A percentile compares a stretch with the other conserved stretches of the same genome.
Conservation (phyloP, 1,284 basidiomycete genomes). For the Austroboletus niveus region DNA sequence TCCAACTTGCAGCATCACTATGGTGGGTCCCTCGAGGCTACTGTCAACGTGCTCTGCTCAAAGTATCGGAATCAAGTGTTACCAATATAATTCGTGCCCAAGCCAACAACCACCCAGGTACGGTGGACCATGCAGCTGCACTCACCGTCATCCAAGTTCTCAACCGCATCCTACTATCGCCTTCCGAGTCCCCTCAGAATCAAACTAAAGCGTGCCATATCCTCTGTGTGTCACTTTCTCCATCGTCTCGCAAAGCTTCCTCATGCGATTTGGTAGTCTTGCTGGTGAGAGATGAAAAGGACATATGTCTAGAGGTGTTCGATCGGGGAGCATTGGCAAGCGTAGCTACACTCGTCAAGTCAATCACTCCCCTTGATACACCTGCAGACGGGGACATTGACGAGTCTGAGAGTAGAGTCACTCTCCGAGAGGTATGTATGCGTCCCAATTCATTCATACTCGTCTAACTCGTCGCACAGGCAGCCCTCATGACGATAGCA, state of each 20-base stretch:
- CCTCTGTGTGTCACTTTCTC: constrained; percentile 48
- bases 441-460: background rate
- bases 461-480: constrained; percentile 41
- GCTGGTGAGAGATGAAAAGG: constrained; percentile 67
- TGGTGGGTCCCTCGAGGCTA: constrained; percentile 45
- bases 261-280: constrained; percentile 46
- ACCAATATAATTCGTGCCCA: constrained; percentile 57
- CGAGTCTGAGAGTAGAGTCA: constrained; percentile 57
- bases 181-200: constrained; percentile 40
- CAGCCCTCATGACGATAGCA: constrained; percentile 67
- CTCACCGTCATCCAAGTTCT: constrained; percentile 62
- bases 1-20: constrained; percentile 65
- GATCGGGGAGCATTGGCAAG: constrained; percentile 59
- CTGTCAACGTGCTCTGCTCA: background rate
- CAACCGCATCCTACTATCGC: constrained; percentile 51
- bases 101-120: constrained; percentile 25
- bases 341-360: constrained; percentile 47
- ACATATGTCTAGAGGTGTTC: constrained; percentile 61
- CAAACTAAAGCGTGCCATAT: constrained; percentile 69
- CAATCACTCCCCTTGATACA: constrained; percentile 49
- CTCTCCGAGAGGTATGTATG: constrained; percentile 59
- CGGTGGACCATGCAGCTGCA: constrained; percentile 45
- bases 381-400: constrained; percentile 51
- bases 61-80: constrained; percentile 37
- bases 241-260: background rate